Evolutionary conservation across 2,329 filamentous ascomycete genomes (phyloP).

Genomic region (Peltaster fructicola): DNA sequence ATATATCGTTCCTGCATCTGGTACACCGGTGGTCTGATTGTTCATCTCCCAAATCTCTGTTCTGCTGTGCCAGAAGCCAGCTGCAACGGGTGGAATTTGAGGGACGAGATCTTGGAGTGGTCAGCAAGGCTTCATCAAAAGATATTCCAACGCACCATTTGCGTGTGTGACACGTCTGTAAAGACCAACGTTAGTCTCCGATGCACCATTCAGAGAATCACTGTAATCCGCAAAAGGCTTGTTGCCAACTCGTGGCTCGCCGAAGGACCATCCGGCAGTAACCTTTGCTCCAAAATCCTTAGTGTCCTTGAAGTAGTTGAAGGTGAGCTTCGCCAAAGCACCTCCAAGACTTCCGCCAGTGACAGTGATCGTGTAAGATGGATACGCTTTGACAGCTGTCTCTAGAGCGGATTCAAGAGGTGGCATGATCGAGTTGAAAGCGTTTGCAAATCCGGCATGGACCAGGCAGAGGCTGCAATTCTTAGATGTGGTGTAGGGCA

Average conservation of each 20-base stretch:
- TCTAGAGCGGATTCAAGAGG: background rate
- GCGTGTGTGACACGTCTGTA: conserved; percentile 2
- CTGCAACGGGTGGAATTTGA: no score
- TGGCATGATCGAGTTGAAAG: conserved; percentile 1
- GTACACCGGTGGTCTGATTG: no score
- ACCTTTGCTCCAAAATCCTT: conserved; percentile 1
- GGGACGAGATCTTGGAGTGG: conserved; percentile 1
- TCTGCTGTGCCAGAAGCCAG: no score
- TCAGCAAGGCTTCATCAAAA: background rate
- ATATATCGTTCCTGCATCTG: no score
- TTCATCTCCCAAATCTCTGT: no score
- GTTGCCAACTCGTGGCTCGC: conserved; percentile 2
- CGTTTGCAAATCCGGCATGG: conserved; percentile 1
- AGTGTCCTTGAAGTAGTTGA: no score
- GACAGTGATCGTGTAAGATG: conserved; percentile 2
- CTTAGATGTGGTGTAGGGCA: conserved; percentile 1
- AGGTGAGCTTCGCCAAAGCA: conserved; percentile 1
- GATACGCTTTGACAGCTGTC: conserved; percentile 1
- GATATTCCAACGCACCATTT: conserved; percentile 1
- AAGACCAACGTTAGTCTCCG: conserved; percentile 1
- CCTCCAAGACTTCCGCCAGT: conserved; percentile 2
- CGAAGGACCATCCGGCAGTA: conserved; percentile 2
- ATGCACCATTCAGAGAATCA: conserved; percentile 1
- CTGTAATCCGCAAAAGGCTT: conserved; percentile 2
- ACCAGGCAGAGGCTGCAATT: conserved; percentile 1